Conservation (phyloP, 257 asterid species). For the Jacaranda mimosifolia region DNA sequence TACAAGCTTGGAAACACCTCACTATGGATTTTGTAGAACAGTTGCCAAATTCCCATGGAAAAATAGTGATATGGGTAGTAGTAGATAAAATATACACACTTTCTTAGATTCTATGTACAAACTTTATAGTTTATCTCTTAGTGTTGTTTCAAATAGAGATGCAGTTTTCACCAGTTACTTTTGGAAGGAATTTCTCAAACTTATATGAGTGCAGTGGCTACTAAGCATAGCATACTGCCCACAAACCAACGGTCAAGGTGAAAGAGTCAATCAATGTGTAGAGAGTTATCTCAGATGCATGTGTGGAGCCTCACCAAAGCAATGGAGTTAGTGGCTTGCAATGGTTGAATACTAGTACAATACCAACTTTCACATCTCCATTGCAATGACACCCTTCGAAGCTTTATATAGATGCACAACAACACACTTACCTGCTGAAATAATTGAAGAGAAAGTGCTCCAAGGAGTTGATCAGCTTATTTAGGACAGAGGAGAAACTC, state of each 20-base stretch:
- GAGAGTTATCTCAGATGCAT: not conserved
- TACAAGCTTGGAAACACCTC: not conserved
- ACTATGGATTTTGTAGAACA: not conserved
- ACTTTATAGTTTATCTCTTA: not conserved
- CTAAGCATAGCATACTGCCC: not conserved
- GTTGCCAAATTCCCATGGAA: not conserved
- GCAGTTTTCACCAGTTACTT: not conserved
- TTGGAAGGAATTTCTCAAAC: not conserved
- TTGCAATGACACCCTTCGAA: not conserved
- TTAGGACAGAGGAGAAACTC: too few species aligned
- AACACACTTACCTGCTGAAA: not conserved
- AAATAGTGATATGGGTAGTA: not conserved
- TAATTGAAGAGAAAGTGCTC: too few species aligned
- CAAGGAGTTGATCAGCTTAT: too few species aligned
- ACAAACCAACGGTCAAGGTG: not conserved
- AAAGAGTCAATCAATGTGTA: not conserved
- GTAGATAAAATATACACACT: not conserved
- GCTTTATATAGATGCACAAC: not conserved
- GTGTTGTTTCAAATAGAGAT: not conserved
- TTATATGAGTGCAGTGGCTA: not conserved
- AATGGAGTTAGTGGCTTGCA: not conserved
- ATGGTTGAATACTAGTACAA: constrained; percentile 11
- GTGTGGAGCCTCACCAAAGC: not conserved
- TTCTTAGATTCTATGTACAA: not conserved
- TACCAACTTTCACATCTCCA: not conserved